Evolutionary conservation across 768 basidiomycete species (phyloP).

Genomic region (Termitomyces sp.): DNA sequence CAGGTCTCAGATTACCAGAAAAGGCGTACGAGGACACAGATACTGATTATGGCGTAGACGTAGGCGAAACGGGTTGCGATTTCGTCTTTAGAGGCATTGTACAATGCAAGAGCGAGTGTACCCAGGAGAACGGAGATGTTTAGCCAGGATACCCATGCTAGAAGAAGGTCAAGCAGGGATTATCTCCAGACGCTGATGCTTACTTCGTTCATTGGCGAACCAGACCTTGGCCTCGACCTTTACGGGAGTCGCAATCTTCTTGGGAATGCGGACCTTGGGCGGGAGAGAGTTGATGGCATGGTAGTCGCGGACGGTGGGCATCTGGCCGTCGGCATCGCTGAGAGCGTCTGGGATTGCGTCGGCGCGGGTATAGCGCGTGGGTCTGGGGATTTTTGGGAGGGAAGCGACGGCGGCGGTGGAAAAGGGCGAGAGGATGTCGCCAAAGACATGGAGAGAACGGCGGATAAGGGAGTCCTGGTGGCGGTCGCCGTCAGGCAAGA

Average conservation of each 20-base stretch:
- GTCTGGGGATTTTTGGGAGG: constrained; percentile 38
- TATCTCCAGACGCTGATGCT: constrained; percentile 15
- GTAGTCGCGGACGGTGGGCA: constrained; percentile 66
- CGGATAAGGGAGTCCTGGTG: constrained; percentile 33
- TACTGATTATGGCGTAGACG: constrained; percentile 73
- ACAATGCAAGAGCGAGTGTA: constrained; percentile 80
- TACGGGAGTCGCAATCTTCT: constrained; percentile 76
- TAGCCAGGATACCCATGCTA: constrained; percentile 93
- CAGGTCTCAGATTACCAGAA: neutral
- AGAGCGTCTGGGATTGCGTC: constrained; percentile 67
- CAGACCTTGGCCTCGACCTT: constrained; percentile 94
- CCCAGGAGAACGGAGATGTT: constrained; percentile 81
- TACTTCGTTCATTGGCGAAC: constrained; percentile 95
- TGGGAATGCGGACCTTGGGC: constrained; percentile 65
- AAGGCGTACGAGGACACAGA: constrained; percentile 54
- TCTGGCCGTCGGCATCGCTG: constrained; percentile 42
- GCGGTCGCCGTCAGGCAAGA: neutral
- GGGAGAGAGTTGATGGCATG: constrained; percentile 65
- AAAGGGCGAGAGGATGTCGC: constrained; percentile 59
- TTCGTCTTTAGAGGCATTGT: constrained; percentile 76
- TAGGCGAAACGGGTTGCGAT: constrained; percentile 77
- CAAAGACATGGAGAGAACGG: constrained; percentile 58
- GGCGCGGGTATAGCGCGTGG: constrained; percentile 55
- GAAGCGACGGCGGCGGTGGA: constrained; percentile 55
- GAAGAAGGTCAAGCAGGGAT: neutral